These are phyloP conservation scores for Aspergillus luchuensis DNA, from an alignment of 2,329 filamentous ascomycete genomes.

Conservation along the genomic window DNA sequence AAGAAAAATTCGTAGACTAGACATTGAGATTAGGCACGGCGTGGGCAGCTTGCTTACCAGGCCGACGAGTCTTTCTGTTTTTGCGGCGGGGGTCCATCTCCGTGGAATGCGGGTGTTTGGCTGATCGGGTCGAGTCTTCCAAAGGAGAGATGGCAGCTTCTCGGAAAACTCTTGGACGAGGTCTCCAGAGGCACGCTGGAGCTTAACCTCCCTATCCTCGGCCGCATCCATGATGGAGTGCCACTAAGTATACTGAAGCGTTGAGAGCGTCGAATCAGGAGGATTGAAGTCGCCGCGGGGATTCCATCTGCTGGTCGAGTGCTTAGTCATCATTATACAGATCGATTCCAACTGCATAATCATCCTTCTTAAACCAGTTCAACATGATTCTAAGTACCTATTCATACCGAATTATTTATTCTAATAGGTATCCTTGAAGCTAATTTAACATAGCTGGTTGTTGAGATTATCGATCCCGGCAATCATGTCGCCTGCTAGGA, in stretches of 20 bases:
- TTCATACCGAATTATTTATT: too few relatives aligned
- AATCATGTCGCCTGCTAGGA: too few relatives aligned
- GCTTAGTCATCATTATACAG: not conserved
- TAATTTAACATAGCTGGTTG: too few relatives aligned
- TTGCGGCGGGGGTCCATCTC: constrained; percentile 41
- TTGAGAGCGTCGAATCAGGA: not conserved
- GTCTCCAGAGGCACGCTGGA: constrained; percentile 50
- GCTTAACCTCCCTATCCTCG: constrained; percentile 48
- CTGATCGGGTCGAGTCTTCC: constrained; percentile 34
- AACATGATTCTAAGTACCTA: too few relatives aligned
- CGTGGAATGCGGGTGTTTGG: constrained; percentile 34
- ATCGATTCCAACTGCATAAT: not conserved
- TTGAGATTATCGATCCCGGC: too few relatives aligned
- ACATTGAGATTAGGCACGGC: constrained; percentile 1
- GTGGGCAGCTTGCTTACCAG: constrained; percentile 37
- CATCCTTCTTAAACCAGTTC: too few relatives aligned
- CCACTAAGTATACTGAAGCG: not conserved
- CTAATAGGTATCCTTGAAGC: too few relatives aligned
- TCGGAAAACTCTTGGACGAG: constrained; percentile 45
- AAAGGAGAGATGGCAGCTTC: constrained; percentile 47
- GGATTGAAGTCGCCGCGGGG: not conserved
- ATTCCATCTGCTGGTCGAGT: not conserved
- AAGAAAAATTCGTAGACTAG: constrained; percentile 12
- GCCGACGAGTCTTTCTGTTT: constrained; percentile 42
- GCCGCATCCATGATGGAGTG: constrained; percentile 45